Base-by-base conservation (phyloP, 2,329 filamentous ascomycete species). In the Cyphellophora attinorum region DNA sequence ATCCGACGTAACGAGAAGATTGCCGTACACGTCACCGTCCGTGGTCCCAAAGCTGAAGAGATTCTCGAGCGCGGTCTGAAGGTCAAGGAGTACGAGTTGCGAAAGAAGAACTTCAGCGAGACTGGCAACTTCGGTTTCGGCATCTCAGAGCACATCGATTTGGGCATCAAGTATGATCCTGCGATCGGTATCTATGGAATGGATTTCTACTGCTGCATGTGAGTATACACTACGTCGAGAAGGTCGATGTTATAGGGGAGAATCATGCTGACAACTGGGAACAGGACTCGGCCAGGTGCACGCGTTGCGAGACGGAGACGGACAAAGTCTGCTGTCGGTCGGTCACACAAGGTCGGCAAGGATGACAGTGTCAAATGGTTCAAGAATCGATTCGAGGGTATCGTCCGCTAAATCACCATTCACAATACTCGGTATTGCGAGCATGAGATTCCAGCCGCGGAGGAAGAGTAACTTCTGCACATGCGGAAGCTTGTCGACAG, bases 1-100 rank as follows among this genome's bases (percentile, higher is more conserved):
- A 98, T 98, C 79, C 89, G 91, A 68, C 89, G 91, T 86, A 98
- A 98, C 83, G 91, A 98, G 70, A 96, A 95, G 84, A 98, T 98
- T 62, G 74, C 91, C 53, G 91, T 98, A 55, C 91, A 98, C 76
- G 91, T 98, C 64, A 98, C 91, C 63, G 88, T 98, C 72, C 91
- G 91, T 66, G 91, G 91, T 63, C 88, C 91, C 70, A 95, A 85
- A 82, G 91, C 91, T 48, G 91, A 98, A 79, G 91, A 98, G 74
- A 98, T 98, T 61, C 82, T 98, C 63, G 91, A 98, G 85, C 89
- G 91, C 79, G 91, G 91, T 66, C 83, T 98, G 66, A 98, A 98
- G 82, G 91, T 98, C 80, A 98, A 98, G 86, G 91, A 98, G 74
- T 98, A 98, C 76, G 91, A 98, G 72, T 77, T 98, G 59, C 83